Conservation (phyloP, 805 yeast species). For the Suhomyces kilbournensis region DNA sequence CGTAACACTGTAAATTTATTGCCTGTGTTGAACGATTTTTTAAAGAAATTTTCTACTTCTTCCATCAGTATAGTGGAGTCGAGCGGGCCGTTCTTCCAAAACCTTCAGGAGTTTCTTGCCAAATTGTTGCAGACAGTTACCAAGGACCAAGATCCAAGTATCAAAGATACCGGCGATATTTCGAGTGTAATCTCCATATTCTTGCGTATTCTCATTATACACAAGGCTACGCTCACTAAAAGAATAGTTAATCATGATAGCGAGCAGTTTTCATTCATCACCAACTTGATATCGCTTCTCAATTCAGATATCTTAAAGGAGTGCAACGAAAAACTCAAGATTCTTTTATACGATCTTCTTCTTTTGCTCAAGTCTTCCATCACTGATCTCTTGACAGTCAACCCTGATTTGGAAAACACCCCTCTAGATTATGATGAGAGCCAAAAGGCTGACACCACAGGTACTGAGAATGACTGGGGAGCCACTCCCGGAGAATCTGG, state of each 20-base stretch:
- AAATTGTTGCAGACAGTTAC: conserved; percentile 16
- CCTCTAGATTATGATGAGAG: not conserved
- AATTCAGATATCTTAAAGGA: conserved; percentile 37
- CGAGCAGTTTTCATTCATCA: conserved; percentile 46
- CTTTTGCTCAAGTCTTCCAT: conserved; percentile 48
- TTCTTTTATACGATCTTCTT: conserved; percentile 57
- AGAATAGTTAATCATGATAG: conserved; percentile 41
- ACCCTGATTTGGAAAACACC: not conserved
- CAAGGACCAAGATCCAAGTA: not conserved
- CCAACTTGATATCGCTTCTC: conserved; percentile 45
- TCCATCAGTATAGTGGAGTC: conserved; percentile 21
- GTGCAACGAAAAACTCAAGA: conserved; percentile 47
- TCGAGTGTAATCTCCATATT: conserved; percentile 43
- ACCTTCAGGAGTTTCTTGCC: conserved; percentile 18
- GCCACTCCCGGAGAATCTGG: not conserved
- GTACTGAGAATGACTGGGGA: not conserved
- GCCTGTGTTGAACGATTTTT: conserved; percentile 41
- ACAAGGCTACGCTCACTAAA: conserved; percentile 46
- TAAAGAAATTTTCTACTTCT: conserved; percentile 45
- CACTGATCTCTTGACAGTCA: conserved; percentile 14
- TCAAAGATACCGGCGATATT: conserved; percentile 5
- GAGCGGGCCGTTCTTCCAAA: conserved; percentile 19
- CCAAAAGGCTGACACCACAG: not conserved
- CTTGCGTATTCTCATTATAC: conserved; percentile 56
- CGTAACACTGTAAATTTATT: conserved; percentile 22